Conservation (phyloP, 2,329 filamentous ascomycete species). For the Arthrobotrys iridis region DNA sequence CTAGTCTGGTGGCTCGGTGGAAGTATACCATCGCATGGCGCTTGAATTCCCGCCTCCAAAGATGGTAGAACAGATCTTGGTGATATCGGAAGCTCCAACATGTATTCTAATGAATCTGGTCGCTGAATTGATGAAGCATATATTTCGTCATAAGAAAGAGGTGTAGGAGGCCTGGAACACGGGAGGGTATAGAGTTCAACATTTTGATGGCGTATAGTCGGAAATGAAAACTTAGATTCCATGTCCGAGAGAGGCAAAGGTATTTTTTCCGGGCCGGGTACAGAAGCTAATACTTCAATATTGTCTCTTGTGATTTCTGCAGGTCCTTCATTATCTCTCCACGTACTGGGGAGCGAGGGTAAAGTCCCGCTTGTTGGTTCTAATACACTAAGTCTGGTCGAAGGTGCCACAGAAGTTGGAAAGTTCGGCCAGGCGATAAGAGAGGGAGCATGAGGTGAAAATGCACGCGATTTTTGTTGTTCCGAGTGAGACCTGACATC, state of each 20-base stretch:
- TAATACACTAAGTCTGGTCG: neutral
- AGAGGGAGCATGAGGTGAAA: neutral
- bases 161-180: slow-evolving; percentile 24
- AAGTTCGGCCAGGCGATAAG: neutral
- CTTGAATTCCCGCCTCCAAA: neutral
- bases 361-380: neutral
- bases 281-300: neutral
- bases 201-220: neutral
- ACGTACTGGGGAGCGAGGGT: slow-evolving; percentile 9
- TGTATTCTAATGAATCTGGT: neutral
- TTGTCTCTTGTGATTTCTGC: neutral
- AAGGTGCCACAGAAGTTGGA: slow-evolving; percentile 18
- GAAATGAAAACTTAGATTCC: neutral
- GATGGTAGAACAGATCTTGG: neutral
- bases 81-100: slow-evolving; percentile 14
- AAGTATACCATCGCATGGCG: neutral
- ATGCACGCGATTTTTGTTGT: neutral
- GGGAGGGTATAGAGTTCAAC: slow-evolving; percentile 18
- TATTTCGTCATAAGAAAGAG: neutral
- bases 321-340: neutral
- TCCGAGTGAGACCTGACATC: neutral
- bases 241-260: slow-evolving; percentile 27
- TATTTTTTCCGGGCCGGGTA: neutral
- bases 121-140: neutral
- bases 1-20: slow-evolving; percentile 6